Percentiles rank a stretch among this genome's conserved stretches.
These are phyloP conservation scores for Candida gigantensis DNA, from an alignment of 1,139 yeast species.

Conservation along the genomic window DNA sequence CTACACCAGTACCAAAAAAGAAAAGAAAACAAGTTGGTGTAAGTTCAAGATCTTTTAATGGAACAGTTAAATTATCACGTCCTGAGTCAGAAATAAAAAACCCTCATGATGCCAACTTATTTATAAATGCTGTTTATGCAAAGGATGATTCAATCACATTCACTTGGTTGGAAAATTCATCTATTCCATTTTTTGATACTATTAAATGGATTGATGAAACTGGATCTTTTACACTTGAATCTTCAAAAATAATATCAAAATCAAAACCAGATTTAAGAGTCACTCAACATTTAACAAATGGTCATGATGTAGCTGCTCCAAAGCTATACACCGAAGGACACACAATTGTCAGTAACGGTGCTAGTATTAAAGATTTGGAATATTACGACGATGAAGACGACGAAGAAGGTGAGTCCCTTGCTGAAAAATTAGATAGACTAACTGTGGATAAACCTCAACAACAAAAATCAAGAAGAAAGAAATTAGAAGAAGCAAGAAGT, in stretches of 20 bases:
- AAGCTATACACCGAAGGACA: conserved; percentile 68
- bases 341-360: conserved; percentile 66
- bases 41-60: conserved; percentile 52
- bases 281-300: conserved; percentile 48
- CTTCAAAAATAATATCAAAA: conserved; percentile 37
- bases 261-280: conserved; percentile 36
- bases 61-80: conserved; percentile 45
- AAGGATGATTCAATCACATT: conserved; percentile 44
- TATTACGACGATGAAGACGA: conserved; percentile 38
- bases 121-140: conserved; percentile 41
- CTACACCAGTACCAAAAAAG: conserved; percentile 18
- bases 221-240: conserved; percentile 21
- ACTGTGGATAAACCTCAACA: conserved; percentile 30
- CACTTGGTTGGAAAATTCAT: conserved; percentile 75
- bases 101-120: conserved; percentile 36
- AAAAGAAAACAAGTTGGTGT: conserved; percentile 34
- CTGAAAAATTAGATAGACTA: conserved; percentile 57
- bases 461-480: conserved; percentile 23
- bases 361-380: conserved; percentile 57
- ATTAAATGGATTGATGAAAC: conserved; percentile 52
- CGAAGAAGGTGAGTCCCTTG: conserved; percentile 48
- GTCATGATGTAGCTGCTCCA: conserved; percentile 74
- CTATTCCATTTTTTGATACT: conserved; percentile 63
- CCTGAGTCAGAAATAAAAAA: conserved; percentile 40
- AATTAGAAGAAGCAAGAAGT: conserved; percentile 37